Base-by-base conservation (phyloP, 2,329 filamentous ascomycete species). In the Microdochium nivale region DNA sequence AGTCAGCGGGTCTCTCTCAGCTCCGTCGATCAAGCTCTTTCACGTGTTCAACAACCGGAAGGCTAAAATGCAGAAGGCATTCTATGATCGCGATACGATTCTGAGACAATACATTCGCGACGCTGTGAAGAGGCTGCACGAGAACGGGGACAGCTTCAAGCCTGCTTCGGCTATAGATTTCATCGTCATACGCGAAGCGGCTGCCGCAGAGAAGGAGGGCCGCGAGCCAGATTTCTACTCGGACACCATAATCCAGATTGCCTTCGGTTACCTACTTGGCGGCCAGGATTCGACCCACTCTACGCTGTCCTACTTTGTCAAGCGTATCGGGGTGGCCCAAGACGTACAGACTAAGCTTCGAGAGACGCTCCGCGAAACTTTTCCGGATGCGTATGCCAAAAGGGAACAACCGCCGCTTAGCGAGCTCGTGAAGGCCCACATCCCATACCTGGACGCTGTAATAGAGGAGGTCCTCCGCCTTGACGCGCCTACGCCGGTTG, bases 371-470 rank as follows among this genome's bases (percentile, higher is more conserved):
- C 35, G 46, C 2, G 11, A 27, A 14, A 50, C 50, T 13, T 19
- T 55, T 10, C 48, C 51, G 11, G 24, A 19, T 4, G 55, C 59
- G 2, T 19, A 21, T 2, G n/a, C 32, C 9, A 51, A 53, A 25
- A 47, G 44, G 2, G 19, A 53, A 9, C 30, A 27, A 19, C 57
- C 55, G 5, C 55, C 58, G 1, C 21, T 46, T 1, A 25, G 53
- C 33, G 58, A 59, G 47, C 55, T 59, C 44, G 48, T 32, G 14
- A 49, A 48, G 2, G 50, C 49, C 2, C 37, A 32, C 1, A 53
- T 59, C 21, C 54, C 54, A 1, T 60, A 57, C 30, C 49, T 57
- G 1, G 57, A 60, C 21, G 58, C 58, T 19, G 48, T 54, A 1
- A 52, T 58, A 2, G 58, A 58, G 49, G 58, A 56, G 49, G 35